A percentile compares a stretch with the other conserved stretches of the same genome.
Conservation (phyloP, 176 grass and related monocot species). For the Bolboschoenus planiculmis region DNA sequence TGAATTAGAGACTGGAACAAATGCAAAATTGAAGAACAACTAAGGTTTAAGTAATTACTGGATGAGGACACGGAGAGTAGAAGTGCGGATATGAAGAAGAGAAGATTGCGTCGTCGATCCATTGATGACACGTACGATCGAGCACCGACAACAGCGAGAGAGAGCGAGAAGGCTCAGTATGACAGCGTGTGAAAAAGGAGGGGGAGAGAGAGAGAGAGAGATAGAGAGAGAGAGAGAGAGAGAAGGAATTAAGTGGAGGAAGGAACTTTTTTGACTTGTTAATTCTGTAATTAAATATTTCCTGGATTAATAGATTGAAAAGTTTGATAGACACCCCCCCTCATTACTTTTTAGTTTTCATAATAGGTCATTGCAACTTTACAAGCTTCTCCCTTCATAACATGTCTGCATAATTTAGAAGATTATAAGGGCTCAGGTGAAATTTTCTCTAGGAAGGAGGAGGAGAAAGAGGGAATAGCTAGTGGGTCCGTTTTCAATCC, state of each 20-base stretch:
- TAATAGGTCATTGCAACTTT: too few relatives aligned
- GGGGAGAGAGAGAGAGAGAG: background rate
- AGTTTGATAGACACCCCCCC: background rate
- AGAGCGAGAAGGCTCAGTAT: background rate
- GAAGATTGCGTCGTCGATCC: slow-evolving; percentile 8
- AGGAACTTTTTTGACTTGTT: background rate
- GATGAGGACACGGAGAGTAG: slow-evolving; percentile 28
- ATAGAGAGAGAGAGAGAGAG: background rate
- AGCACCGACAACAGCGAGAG: background rate
- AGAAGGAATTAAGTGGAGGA: slow-evolving; percentile 8
- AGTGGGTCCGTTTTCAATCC: background rate
- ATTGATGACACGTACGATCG: slow-evolving; percentile 16
- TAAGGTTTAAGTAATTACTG: slow-evolving; percentile 30
- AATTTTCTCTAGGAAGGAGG: background rate
- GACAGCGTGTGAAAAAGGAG: background rate
- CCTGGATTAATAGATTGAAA: background rate
- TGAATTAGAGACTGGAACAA: slow-evolving; percentile 16
- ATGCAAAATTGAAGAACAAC: background rate
- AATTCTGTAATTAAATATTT: background rate
- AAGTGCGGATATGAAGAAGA: slow-evolving; percentile 21
- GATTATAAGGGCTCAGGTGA: background rate
- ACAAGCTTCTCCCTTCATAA: background rate
- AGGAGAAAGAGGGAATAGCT: background rate
- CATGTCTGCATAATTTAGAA: background rate
- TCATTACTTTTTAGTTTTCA: too few relatives aligned